A percentile compares a stretch with the other conserved stretches of the same genome.
phyloP scores from a whole-genome alignment of 2,329 filamentous ascomycete genomes.

The Hymenoscyphus infarciens region DNA sequence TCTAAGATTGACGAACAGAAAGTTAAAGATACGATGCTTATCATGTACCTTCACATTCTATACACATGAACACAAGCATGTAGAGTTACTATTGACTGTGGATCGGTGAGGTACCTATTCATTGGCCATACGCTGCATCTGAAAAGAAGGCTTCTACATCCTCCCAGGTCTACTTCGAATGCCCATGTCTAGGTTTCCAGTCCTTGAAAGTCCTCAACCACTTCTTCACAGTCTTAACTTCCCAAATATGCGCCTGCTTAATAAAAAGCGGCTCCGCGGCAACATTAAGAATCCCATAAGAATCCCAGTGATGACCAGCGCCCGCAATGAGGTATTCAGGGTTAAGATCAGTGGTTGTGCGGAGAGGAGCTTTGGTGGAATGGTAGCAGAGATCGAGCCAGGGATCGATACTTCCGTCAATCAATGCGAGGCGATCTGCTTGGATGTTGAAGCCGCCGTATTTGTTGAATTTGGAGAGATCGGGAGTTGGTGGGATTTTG shows the following conservation, averaged over 20 bases:
- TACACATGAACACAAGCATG: no score
- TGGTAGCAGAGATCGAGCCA: constrained; percentile 52
- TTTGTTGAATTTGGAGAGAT: constrained; percentile 41
- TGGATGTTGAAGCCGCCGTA: constrained; percentile 47
- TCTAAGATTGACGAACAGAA: no score
- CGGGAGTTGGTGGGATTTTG: constrained; percentile 42
- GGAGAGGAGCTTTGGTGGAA: constrained; percentile 40
- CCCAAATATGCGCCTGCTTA: constrained; percentile 47
- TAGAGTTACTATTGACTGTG: no score
- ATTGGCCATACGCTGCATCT: background rate
- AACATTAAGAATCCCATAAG: constrained; percentile 33
- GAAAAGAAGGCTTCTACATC: background rate
- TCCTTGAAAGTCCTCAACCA: constrained; percentile 33
- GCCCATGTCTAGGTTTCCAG: constrained; percentile 5
- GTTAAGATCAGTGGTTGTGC: constrained; percentile 41
- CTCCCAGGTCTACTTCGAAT: background rate
- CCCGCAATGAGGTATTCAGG: constrained; percentile 49
- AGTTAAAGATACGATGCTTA: background rate
- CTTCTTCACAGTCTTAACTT: constrained; percentile 44
- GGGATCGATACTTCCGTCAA: constrained; percentile 49
- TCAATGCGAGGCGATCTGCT: constrained; percentile 47
- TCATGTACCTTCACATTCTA: background rate
- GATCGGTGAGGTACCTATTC: background rate
- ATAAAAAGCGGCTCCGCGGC: constrained; percentile 48
- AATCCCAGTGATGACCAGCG: constrained; percentile 49